These are phyloP conservation scores for Neurospora africana DNA, from an alignment of 495 filamentous ascomycete species.

Conservation along the genomic window DNA sequence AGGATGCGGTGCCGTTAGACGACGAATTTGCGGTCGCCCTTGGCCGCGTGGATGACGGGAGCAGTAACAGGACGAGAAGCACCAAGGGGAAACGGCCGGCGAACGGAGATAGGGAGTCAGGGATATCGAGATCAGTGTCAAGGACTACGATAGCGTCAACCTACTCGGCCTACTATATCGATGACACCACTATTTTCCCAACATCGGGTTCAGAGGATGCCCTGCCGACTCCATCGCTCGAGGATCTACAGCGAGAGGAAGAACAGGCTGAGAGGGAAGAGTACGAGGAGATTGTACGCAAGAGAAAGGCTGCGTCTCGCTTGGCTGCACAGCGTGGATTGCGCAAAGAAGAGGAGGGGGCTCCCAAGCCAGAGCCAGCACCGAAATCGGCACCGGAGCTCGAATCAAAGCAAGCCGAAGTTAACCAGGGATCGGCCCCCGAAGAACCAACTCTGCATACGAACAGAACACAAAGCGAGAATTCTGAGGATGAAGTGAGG, in stretches of 20 bases:
- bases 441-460: background rate
- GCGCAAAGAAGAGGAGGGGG: conserved; percentile 23
- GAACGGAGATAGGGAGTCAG: conserved; percentile 24
- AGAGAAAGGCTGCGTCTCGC: conserved; percentile 58
- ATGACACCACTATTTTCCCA: conserved; percentile 18
- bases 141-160: conserved; percentile 42
- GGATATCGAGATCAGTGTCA: conserved; percentile 45
- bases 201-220: conserved; percentile 15
- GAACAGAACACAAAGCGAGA: background rate
- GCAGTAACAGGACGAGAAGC: conserved; percentile 54
- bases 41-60: conserved; percentile 62
- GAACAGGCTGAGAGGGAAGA: conserved; percentile 56
- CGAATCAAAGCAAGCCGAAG: background rate
- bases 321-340: conserved; percentile 65
- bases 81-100: conserved; percentile 51
- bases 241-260: conserved; percentile 70
- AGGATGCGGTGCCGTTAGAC: conserved; percentile 84
- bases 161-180: conserved; percentile 21
- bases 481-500: background rate
- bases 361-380: conserved; percentile 8
- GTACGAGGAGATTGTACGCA: conserved; percentile 56
- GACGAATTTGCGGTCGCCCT: conserved; percentile 85
- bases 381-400: background rate
- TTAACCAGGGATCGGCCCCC: background rate
- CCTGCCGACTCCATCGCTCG: conserved; percentile 46